Evolutionary conservation across 2,329 filamentous ascomycete species (phyloP), one percentile per base, ranked within the genome.

Genomic region (Ascocoryne sarcoides): DNA sequence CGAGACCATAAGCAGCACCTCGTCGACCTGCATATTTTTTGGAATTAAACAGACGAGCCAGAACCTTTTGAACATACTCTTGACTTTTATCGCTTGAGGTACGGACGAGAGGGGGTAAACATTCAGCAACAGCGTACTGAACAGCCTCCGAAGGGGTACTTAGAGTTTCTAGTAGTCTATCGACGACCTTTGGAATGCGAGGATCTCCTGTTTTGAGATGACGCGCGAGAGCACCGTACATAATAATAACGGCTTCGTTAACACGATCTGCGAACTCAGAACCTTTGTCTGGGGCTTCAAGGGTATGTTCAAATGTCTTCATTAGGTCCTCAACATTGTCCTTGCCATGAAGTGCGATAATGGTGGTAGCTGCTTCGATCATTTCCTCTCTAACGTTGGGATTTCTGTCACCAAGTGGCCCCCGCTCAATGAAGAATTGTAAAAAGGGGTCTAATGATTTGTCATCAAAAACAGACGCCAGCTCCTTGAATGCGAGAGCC

Each of bases 111-210:
- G 92, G 89, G 10, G 92, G 90, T 16, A 98, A 69, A 55, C 92
- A 98, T 56, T 92, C 86, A 3, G 93, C 88, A 43, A 96, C 89
- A 34, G 92, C 92, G 59, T 92, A 95, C 62, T 98, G 92, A 1
- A 98, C 92, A 12, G 86, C 89, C 62, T 98, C 92, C 0, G 92
- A 96, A 19, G 92, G 92, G 10, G 90, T 96, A 60, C 83, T 92
- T 32, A 98, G 69, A 5, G 93, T 95, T 16, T 79, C 77, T 41
- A 98, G 71, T 16, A 98, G 70, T 47, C 88, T 79, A 52, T 90
- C 82, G 37, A 98, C 81, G 33, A 98, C 92, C 42, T 83, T 79
- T 1, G 89, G 87, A 36, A 96, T 77, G 55, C 93, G 89, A 50
- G 78, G 66, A 60, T 98, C 92, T n/a, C 88, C 87, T 5, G 79